phyloP scores from a whole-genome alignment of 345 rosid genomes.

The Rhizophora mangle region DNA sequence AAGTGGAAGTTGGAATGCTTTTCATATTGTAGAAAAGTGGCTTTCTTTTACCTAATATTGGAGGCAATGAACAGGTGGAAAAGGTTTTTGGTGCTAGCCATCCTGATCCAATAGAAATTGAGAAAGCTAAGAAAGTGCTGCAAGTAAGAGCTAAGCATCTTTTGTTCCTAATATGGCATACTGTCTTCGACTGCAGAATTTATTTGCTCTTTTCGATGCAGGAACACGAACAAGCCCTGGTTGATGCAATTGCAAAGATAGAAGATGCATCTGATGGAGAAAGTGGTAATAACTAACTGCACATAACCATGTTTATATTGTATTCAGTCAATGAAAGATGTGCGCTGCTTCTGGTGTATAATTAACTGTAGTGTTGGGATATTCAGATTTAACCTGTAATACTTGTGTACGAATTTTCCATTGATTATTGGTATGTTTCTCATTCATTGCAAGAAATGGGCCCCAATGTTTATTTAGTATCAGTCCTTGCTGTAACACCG shows the following conservation, averaged over 20 bases:
- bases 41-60: conserved; percentile 10
- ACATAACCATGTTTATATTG: conserved; percentile 39
- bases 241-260: conserved; percentile 84
- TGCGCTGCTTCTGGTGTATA: conserved; percentile 29
- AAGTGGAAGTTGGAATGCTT: neutral
- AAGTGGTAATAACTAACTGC: conserved; percentile 86
- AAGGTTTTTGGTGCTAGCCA: conserved; percentile 63
- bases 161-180: neutral
- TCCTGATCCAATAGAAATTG: conserved; percentile 69
- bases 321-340: conserved; percentile 23
- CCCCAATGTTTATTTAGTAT: neutral
- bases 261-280: conserved; percentile 96
- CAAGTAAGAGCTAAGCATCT: conserved; percentile 45
- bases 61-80: conserved; percentile 60
- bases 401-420: conserved; percentile 21
- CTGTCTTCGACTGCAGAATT: neutral
- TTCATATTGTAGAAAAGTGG: neutral
- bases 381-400: conserved; percentile 27
- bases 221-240: conserved; percentile 93
- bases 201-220: conserved; percentile 26
- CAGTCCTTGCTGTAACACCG: neutral
- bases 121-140: conserved; percentile 82
- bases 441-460: conserved; percentile 3
- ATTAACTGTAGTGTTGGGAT: conserved; percentile 27
- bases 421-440: conserved; percentile 11